Evolutionary conservation across 2,329 filamentous ascomycete genomes (phyloP).

Genomic region (Pseudogymnoascus sp.): DNA sequence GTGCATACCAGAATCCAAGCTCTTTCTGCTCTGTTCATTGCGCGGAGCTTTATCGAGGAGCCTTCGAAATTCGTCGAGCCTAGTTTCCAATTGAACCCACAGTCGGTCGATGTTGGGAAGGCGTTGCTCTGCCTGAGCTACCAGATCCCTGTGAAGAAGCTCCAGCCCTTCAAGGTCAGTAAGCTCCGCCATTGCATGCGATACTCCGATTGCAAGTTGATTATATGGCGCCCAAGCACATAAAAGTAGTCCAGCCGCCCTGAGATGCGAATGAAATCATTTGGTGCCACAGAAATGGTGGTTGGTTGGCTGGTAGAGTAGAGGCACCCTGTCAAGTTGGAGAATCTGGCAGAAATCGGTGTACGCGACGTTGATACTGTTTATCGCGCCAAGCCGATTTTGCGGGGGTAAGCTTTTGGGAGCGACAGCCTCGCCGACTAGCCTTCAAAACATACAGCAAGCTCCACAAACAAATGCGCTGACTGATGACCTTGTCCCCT

Average conservation of each 20-base stretch:
- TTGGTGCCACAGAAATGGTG: conserved; percentile 1
- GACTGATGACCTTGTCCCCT: conserved; percentile 1
- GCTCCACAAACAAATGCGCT: conserved; percentile 7
- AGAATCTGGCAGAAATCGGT: conserved; percentile 10
- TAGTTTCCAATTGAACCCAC: conserved; percentile 56
- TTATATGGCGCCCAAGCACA: neutral
- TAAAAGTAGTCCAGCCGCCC: conserved; percentile 5
- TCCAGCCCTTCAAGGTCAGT: conserved; percentile 71
- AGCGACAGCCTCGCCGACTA: conserved; percentile 7
- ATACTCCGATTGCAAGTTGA: conserved; percentile 19
- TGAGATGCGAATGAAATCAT: conserved; percentile 1
- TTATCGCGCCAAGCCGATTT: conserved; percentile 9
- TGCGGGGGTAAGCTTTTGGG: conserved; percentile 2
- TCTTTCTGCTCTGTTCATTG: conserved; percentile 66
- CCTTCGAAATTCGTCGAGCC: conserved; percentile 60
- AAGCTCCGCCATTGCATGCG: conserved; percentile 58
- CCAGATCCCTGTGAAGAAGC: conserved; percentile 78
- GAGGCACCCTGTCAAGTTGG: neutral
- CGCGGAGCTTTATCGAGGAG: conserved; percentile 69
- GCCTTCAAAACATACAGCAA: conserved; percentile 8
- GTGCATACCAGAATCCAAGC: conserved; percentile 57
- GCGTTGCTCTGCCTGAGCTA: conserved; percentile 65
- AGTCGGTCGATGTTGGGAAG: conserved; percentile 64
- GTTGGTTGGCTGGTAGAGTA: conserved; percentile 4
- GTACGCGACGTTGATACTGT: conserved; percentile 10